Conservation (phyloP, 1,139 yeast genomes). For the Sugiyamaella castrensis region DNA sequence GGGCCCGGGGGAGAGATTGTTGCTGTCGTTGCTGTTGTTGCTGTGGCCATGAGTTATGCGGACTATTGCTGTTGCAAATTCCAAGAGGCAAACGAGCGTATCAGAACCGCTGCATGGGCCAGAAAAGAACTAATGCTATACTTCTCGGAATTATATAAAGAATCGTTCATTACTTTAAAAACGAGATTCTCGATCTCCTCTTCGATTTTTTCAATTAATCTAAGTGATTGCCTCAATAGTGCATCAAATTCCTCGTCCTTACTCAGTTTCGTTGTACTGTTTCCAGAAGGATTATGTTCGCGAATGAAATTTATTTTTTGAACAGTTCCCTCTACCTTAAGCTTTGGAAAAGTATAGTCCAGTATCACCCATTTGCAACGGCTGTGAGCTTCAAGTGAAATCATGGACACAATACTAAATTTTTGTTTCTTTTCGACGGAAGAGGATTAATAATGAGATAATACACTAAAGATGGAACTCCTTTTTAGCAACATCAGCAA, state of each 20-base stretch:
- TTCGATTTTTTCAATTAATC: neutral
- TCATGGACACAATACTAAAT: slow-evolving; percentile 46
- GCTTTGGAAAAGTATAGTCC: slow-evolving; percentile 30
- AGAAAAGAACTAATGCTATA: slow-evolving; percentile 10
- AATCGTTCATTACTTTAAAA: neutral
- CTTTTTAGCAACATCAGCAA: slow-evolving; percentile 77
- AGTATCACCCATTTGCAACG: slow-evolving; percentile 26
- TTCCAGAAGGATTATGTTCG: slow-evolving; percentile 2
- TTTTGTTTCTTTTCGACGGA: slow-evolving; percentile 61
- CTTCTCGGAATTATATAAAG: neutral
- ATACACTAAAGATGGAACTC: slow-evolving; percentile 58
- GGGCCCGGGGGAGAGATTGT: too few relatives aligned
- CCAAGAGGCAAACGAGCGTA: too few relatives aligned
- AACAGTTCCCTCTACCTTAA: slow-evolving; percentile 33
- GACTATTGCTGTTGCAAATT: too few relatives aligned
- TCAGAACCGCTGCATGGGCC: slow-evolving; percentile 26
- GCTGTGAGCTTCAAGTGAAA: slow-evolving; percentile 34
- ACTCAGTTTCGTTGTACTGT: neutral
- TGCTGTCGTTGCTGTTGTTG: too few relatives aligned
- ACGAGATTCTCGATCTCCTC: neutral
- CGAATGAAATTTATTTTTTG: neutral
- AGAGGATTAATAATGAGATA: slow-evolving; percentile 56
- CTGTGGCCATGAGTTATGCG: too few relatives aligned
- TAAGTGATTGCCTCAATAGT: too few relatives aligned
- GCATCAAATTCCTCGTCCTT: neutral